phyloP scores from a whole-genome alignment of 2,329 filamentous ascomycete genomes.

The Fusarium hainanense region DNA sequence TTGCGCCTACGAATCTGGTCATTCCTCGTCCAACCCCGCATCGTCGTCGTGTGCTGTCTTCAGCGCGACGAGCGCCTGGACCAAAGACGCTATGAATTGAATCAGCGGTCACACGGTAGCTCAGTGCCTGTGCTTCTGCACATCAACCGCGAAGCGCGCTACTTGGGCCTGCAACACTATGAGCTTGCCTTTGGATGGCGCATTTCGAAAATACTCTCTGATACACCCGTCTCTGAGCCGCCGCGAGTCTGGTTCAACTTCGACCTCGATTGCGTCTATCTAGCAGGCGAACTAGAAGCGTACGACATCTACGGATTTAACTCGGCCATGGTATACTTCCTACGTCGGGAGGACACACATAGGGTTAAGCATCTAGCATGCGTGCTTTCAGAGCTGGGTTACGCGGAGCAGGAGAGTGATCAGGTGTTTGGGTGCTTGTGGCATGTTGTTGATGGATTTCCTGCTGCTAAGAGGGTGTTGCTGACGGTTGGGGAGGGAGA shows the following conservation, averaged over 20 bases:
- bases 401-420: conserved; percentile 56
- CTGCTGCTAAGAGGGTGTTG: conserved; percentile 50
- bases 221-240: conserved; percentile 50
- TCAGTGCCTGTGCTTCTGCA: conserved; percentile 57
- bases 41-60: conserved; percentile 58
- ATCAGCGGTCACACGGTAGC: conserved; percentile 41
- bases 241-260: conserved; percentile 62
- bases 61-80: conserved; percentile 47
- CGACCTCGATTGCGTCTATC: conserved; percentile 57
- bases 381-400: conserved; percentile 57
- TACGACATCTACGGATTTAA: conserved; percentile 60
- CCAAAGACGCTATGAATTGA: conserved; percentile 46
- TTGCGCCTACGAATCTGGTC: conserved; percentile 62
- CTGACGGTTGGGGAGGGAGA: conserved; percentile 56
- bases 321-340: conserved; percentile 61
- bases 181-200: conserved; percentile 60
- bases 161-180: conserved; percentile 57
- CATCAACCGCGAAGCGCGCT: conserved; percentile 57
- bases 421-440: conserved; percentile 61
- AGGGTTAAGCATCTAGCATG: conserved; percentile 59
- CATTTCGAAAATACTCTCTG: conserved; percentile 55
- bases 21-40: conserved; percentile 57
- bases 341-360: conserved; percentile 55
- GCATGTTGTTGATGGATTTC: conserved; percentile 61
- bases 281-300: conserved; percentile 61